Conservation (phyloP, 805 yeast species). For the Sungouiozyma intestinalis region DNA sequence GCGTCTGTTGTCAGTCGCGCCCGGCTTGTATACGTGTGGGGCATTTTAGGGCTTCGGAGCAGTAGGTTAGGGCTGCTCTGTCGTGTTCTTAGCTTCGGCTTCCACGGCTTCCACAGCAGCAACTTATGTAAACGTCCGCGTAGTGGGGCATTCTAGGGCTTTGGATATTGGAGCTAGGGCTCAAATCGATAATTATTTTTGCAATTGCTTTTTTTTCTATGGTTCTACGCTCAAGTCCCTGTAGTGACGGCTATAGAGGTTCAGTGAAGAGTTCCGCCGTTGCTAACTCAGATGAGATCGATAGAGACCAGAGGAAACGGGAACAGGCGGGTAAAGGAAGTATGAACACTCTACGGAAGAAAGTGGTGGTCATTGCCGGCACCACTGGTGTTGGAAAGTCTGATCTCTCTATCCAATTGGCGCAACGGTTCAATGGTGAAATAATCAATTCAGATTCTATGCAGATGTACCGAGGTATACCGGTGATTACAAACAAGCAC, state of each 20-base stretch:
- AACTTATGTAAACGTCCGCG: background rate
- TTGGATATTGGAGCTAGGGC: background rate
- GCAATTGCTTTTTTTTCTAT: background rate
- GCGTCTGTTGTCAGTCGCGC: no score
- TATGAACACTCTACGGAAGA: conserved; percentile 8
- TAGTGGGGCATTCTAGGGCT: background rate
- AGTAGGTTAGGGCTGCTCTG: no score
- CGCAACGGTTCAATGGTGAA: conserved; percentile 71
- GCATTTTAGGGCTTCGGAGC: no score
- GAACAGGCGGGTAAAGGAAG: no score
- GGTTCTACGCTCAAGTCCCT: no score
- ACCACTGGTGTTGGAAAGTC: conserved; percentile 98
- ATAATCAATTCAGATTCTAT: conserved; percentile 92
- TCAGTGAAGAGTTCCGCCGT: no score
- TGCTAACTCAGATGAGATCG: no score
- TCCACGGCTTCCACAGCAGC: no score
- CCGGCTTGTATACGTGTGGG: no score
- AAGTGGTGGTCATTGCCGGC: conserved; percentile 65
- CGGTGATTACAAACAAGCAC: conserved; percentile 84
- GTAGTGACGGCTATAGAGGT: no score
- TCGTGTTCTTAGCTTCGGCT: no score
- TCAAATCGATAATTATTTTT: background rate
- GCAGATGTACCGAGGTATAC: conserved; percentile 77
- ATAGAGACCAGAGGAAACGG: no score
- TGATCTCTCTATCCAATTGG: conserved; percentile 55